A percentile compares a stretch with the other conserved stretches of the same genome.
Conservation (phyloP, 352 stramenopile species). For the Phytophthora colocasiae region DNA sequence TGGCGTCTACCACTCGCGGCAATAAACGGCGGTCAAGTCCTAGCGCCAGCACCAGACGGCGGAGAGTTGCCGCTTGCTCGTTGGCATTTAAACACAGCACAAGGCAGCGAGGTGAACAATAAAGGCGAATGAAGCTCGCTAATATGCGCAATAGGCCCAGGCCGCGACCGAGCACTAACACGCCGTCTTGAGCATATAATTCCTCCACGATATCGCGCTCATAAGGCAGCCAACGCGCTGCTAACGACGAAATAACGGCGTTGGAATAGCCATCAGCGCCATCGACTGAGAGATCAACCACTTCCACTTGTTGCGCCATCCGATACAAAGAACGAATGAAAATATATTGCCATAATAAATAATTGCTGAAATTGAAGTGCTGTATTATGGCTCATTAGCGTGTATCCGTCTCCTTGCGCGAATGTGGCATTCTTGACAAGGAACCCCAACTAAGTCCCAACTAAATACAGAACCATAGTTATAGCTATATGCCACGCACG, state of each 20-base stretch:
- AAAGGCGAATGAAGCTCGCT: constrained; percentile 92
- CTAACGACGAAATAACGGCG: constrained; percentile 25
- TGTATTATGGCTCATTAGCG: neutral
- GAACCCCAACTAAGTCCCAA: constrained; percentile 52
- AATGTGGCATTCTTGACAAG: constrained; percentile 37
- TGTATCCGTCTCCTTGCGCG: constrained; percentile 1
- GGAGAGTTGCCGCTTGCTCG: constrained; percentile 82
- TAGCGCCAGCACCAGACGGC: constrained; percentile 86
- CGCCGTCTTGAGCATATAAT: constrained; percentile 83
- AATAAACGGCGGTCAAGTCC: constrained; percentile 88
- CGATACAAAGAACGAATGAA: constrained; percentile 28
- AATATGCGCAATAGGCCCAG: constrained; percentile 90
- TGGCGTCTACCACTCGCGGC: constrained; percentile 86
- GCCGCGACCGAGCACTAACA: constrained; percentile 93
- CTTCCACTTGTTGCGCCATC: constrained; percentile 33
- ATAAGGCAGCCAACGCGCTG: constrained; percentile 73
- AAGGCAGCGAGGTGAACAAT: constrained; percentile 80
- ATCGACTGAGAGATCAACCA: constrained; percentile 32
- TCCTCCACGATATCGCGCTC: constrained; percentile 78
- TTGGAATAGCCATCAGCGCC: constrained; percentile 10
- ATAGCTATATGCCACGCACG: constrained; percentile 56
- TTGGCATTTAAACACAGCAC: constrained; percentile 95
- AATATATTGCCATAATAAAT: constrained; percentile 1
- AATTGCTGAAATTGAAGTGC: constrained; percentile 10
- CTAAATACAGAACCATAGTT: constrained; percentile 75